Base-by-base conservation (phyloP, 108 stramenopile genomes). In the Epipyxis sp. region DNA sequence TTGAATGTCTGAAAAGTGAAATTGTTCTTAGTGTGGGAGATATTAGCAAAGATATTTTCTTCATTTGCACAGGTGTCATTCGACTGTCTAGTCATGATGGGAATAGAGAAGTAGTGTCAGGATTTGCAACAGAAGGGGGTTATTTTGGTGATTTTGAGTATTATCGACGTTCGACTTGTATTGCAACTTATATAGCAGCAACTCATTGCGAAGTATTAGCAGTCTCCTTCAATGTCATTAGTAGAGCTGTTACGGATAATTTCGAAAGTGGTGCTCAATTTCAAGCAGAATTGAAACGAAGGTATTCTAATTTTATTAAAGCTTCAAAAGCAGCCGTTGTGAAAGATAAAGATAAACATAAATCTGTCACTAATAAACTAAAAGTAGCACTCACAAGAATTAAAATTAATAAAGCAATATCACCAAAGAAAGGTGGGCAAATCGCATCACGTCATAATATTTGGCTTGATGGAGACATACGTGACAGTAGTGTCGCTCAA, bases 101-200 rank as follows among this genome's bases (percentile, higher is more conserved):
- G 6, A 50, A 50, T 50, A 50, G 46, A 13, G 46, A 50, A 50
- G 34, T 32, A 10, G 61, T 65, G 6, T 29, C 35, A 29, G 61
- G 61, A 29, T 65, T 29, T 37, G 25, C 34, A 10, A 13, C 61
- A 29, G 13, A 65, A 37, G 25, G 61, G 6, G 13, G 34, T 65
- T 65, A 65, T 37, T 65, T 65, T 37, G 61, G 61, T 37, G 61
- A 65, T 37, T 29, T 37, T 6, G 61, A 65, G 61, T 13, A 32
- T 3, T 6, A 32, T 10, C 20, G 34, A 32, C 20, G 34, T 37
- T 32, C 61, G 25, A 65, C 61, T 10, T 29, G 30, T 29, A 6
- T 65, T 6, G 61, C 61, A 37, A 65, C 61, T 10, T 65, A 65
- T 37, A 16, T 6, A 6, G 27, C 61, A 6, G 61, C 35, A 6